Percentiles rank a stretch among this genome's conserved stretches.
Conservation (phyloP, 1,284 basidiomycete genomes). For the Stereum hirsutum region DNA sequence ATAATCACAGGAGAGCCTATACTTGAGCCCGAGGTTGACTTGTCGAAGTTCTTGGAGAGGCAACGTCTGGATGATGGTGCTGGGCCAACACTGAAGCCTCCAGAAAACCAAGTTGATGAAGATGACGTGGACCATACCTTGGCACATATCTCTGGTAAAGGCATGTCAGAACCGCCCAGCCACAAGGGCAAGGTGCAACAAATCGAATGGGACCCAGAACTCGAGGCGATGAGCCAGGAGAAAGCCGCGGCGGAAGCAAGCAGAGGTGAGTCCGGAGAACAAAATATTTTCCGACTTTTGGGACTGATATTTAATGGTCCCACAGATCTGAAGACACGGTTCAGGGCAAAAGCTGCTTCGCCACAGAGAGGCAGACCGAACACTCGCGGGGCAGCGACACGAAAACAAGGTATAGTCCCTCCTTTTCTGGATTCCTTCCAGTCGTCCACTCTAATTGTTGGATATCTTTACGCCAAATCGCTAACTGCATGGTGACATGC, state of each 20-base stretch:
- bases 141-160: slow-evolving; percentile 34
- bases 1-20: slow-evolving; percentile 48
- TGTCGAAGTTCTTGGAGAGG: slow-evolving; percentile 53
- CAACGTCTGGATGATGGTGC: slow-evolving; percentile 41
- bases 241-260: slow-evolving; percentile 65
- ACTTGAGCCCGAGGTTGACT: slow-evolving; percentile 63
- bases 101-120: slow-evolving; percentile 38
- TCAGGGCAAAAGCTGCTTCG: slow-evolving; percentile 48
- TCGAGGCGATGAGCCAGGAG: slow-evolving; percentile 57
- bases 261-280: slow-evolving; percentile 37
- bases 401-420: slow-evolving; percentile 12
- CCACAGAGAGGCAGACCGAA: slow-evolving; percentile 34
- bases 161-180: slow-evolving; percentile 15
- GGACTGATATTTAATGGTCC: neutral
- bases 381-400: slow-evolving; percentile 3
- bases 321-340: slow-evolving; percentile 59
- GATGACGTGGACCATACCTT: slow-evolving; percentile 52
- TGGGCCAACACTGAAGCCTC: slow-evolving; percentile 9
- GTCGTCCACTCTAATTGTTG: slow-evolving; percentile 6
- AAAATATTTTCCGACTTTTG: neutral
- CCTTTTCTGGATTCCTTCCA: slow-evolving; percentile 2
- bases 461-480: slow-evolving; percentile 3
- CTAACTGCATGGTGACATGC: too few species aligned
- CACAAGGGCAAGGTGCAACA: slow-evolving; percentile 56
- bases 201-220: slow-evolving; percentile 56